Base-by-base conservation (phyloP, 164 flowering plant species). In the Sextonia rubra region DNA sequence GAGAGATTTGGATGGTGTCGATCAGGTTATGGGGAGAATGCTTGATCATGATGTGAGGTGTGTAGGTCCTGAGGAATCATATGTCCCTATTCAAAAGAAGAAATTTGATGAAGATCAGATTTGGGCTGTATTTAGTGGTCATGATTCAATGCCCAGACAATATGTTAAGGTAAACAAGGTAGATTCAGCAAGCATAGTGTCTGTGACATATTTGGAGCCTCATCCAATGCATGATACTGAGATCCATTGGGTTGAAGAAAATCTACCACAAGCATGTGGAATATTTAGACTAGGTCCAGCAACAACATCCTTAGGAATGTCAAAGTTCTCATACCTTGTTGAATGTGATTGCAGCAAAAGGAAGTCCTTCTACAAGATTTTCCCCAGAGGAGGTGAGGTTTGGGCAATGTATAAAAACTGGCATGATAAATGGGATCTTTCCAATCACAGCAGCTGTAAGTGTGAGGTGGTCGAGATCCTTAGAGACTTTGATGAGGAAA, bases 321-420 rank as follows among this genome's bases (percentile, higher is more conserved):
- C 82, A 3, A 67, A 47, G 26, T 80, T 88, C 64, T 85, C 87
- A 14, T 80, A 82, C 77, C 20, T 72, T 62, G 82, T 85, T 20
- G 69, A 77, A 65, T 80, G 77, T 23, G 77, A 79, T 4, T n/a
- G 52, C 52, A 77, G 76, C 30, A 52, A 26, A 27, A 25, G 61
- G 12, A 62, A 64, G 58, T 68, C 82, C 4, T 67, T 77, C 32
- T 85, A 77, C 77, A 72, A 32, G 61, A 82, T 88, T 68, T 81
- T 75, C 69, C 90, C 89, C 0, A 60, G n/a, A 68, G 82, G 83
- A 74, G 90, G 87, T 66, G 88, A 88, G 73, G 69, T 88, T 24
- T 88, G 91, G 91, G 91, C 90, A 0, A 60, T 85, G 80, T 85
- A 83, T 66, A 78, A 70, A 69, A 77, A 79, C 55, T 85, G 88